Evolutionary conservation across 129 eudicot genomes (phyloP).

Genomic region (Scalesia atractyloides): DNA sequence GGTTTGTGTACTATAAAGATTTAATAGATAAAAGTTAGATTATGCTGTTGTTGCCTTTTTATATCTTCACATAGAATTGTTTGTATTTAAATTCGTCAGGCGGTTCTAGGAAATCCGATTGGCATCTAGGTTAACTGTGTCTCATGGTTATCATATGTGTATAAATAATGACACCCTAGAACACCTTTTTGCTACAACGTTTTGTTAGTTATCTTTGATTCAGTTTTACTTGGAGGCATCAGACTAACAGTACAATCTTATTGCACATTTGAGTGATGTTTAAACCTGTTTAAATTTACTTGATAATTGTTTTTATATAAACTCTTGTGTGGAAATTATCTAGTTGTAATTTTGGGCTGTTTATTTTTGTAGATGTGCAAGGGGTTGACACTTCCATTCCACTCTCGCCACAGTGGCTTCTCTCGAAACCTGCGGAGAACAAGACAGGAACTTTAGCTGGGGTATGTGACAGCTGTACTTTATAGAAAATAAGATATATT

Average conservation of each 20-base stretch:
- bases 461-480: constrained; percentile 45
- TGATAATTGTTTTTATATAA: not conserved
- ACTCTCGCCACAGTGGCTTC: constrained; percentile 99
- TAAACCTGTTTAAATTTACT: not conserved
- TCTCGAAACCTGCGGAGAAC: constrained; percentile 79
- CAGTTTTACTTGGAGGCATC: not conserved
- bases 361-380: constrained; percentile 58
- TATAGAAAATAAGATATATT: not conserved
- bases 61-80: not conserved
- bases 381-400: constrained; percentile 77
- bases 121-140: no score
- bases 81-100: not conserved
- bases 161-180: not conserved
- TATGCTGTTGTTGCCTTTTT: not conserved
- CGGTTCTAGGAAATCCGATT: not conserved
- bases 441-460: constrained; percentile 64
- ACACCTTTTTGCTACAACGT: not conserved
- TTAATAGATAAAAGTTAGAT: constrained; percentile 6
- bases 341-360: constrained; percentile 8
- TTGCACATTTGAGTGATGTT: not conserved
- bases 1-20: not conserved
- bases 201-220: not conserved
- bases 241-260: not conserved
- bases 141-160: not conserved
- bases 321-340: not conserved